These are phyloP conservation scores for Irpex sp. DNA, from an alignment of 1,284 basidiomycete species.

Conservation along the genomic window DNA sequence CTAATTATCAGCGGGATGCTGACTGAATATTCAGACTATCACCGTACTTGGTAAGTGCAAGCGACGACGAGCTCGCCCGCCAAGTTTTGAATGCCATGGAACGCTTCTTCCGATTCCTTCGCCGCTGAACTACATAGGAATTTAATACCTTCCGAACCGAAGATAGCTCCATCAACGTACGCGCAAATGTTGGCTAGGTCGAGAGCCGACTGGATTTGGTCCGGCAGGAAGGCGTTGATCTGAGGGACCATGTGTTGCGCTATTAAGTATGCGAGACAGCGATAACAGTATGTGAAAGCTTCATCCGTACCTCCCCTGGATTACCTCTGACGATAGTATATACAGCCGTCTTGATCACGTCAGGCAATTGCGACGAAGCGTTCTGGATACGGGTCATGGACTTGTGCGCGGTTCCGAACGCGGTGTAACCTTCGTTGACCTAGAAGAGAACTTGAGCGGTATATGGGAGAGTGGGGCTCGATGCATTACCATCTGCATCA, in stretches of 20 bases:
- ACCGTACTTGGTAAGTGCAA: constrained; percentile 1
- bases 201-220: not conserved
- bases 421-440: not conserved
- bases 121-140: not conserved
- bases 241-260: not conserved
- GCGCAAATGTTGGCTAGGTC: not conserved
- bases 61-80: constrained; percentile 2
- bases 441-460: not conserved
- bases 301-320: not conserved
- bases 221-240: not conserved
- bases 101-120: not conserved
- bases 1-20: not conserved
- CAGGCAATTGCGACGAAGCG: constrained; percentile 10
- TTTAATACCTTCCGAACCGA: not conserved
- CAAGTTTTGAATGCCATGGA: not conserved
- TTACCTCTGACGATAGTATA: not conserved
- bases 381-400: constrained; percentile 12
- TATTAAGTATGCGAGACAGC: not conserved
- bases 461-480: not conserved
- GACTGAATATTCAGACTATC: not conserved
- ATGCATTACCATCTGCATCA: not conserved
- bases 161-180: not conserved
- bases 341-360: constrained; percentile 10
- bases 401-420: constrained; percentile 12
- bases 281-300: not conserved